phyloP scores from a whole-genome alignment of 2,329 filamentous ascomycete genomes.

The Pseudogymnoascus sp. region DNA sequence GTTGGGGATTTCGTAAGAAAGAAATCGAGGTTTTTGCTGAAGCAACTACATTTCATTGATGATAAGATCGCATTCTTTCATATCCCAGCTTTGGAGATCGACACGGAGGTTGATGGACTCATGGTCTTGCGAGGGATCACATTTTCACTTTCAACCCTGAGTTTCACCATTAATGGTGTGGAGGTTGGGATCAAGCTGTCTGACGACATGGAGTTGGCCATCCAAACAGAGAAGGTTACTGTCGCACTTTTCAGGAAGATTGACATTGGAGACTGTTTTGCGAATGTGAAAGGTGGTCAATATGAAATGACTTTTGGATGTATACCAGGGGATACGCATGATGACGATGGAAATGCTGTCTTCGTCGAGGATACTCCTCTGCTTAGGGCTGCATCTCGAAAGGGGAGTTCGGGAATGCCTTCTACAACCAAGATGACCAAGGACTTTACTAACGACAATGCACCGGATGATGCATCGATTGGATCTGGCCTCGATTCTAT shows the following conservation, averaged over 20 bases:
- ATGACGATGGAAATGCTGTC: constrained; percentile 32
- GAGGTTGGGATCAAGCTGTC: constrained; percentile 44
- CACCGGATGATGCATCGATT: constrained; percentile 30
- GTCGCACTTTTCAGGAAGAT: constrained; percentile 41
- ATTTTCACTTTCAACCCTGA: constrained; percentile 41
- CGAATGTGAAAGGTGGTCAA: constrained; percentile 45
- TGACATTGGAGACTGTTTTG: constrained; percentile 43
- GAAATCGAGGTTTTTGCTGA: constrained; percentile 26
- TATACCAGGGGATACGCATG: constrained; percentile 28
- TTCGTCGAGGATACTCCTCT: constrained; percentile 38
- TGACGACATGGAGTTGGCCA: constrained; percentile 44
- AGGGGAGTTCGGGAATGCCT: constrained; percentile 13
- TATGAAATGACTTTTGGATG: constrained; percentile 41
- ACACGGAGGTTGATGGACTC: constrained; percentile 43
- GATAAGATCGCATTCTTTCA: constrained; percentile 38
- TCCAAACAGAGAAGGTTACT: constrained; percentile 40
- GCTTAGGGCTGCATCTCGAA: constrained; percentile 34
- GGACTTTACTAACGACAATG: constrained; percentile 32
- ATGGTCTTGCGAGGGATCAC: constrained; percentile 45
- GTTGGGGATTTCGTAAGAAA: constrained; percentile 22
- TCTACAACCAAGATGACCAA: constrained; percentile 21
- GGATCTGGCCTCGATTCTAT: constrained; percentile 32
- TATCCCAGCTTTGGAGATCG: constrained; percentile 42
- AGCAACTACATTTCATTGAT: constrained; percentile 40
- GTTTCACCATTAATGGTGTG: constrained; percentile 41